Conservation (phyloP, 495 filamentous ascomycete genomes). For the Xylaria sp. region DNA sequence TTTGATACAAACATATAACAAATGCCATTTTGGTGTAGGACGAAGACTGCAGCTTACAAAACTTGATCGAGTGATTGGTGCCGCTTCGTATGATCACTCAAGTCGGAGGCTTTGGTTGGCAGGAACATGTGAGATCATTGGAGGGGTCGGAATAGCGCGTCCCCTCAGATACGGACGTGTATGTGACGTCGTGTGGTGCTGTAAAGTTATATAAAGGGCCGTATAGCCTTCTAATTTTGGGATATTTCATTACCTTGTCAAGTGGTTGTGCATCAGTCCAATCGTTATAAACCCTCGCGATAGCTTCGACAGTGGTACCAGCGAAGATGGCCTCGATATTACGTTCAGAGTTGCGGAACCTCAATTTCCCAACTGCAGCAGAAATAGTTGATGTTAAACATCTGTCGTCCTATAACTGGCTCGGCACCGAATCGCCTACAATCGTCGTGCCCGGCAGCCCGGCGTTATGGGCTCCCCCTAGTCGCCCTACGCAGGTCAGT, state of each 20-base stretch:
- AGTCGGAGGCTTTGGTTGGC: not conserved
- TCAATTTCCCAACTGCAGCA: conserved; percentile 28
- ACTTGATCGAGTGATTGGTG: not conserved
- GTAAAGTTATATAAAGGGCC: not conserved
- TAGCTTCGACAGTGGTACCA: not conserved
- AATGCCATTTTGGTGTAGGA: no score
- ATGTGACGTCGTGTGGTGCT: not conserved
- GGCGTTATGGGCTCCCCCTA: conserved; percentile 47
- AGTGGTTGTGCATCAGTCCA: not conserved
- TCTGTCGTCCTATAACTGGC: conserved; percentile 60
- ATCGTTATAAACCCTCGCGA: not conserved
- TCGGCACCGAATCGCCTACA: conserved; percentile 45
- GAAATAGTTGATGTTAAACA: conserved; percentile 51
- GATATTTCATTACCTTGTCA: not conserved
- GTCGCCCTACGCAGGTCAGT: conserved; percentile 31
- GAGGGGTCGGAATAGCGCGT: not conserved
- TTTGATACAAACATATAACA: not conserved
- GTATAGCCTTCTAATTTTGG: not conserved
- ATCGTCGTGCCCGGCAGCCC: conserved; percentile 52
- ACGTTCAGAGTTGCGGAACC: conserved; percentile 34
- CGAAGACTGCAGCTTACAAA: not conserved
- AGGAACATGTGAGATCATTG: no score
- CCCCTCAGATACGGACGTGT: not conserved
- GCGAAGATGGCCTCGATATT: conserved; percentile 31
- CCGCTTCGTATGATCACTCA: not conserved